Evolutionary conservation across 305 asterid species (phyloP).

Genomic region (Solanum aculeatissimum): DNA sequence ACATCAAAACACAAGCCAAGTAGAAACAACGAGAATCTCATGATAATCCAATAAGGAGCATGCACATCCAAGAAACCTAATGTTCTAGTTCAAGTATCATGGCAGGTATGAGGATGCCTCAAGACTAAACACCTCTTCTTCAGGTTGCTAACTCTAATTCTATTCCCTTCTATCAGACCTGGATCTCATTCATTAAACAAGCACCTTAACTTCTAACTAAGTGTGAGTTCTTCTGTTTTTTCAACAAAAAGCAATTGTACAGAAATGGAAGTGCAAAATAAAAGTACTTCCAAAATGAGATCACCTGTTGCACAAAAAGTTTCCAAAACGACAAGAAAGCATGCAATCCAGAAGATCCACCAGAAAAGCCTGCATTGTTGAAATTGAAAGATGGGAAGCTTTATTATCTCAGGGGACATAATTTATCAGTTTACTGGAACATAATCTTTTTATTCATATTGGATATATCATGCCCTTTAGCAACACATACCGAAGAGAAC

Average conservation of each 20-base stretch:
- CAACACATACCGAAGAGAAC: slow-evolving; percentile 76
- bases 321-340: slow-evolving; percentile 91
- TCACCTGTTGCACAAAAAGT: slow-evolving; percentile 96
- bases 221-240: background rate
- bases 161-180: background rate
- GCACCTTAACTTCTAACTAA: background rate
- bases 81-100: background rate
- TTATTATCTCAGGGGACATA: background rate
- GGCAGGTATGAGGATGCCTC: background rate
- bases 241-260: background rate
- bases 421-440: background rate
- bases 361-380: slow-evolving; percentile 63
- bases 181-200: background rate
- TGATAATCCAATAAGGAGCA: background rate
- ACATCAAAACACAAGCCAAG: background rate
- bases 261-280: background rate
- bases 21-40: background rate
- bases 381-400: slow-evolving; percentile 7
- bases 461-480: background rate
- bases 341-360: slow-evolving; percentile 80
- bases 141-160: background rate
- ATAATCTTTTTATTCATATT: background rate
- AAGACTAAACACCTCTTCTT: background rate
- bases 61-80: background rate
- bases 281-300: background rate